Base-by-base conservation (phyloP, 2,329 filamentous ascomycete genomes). In the Chaetomiaceae sp. region DNA sequence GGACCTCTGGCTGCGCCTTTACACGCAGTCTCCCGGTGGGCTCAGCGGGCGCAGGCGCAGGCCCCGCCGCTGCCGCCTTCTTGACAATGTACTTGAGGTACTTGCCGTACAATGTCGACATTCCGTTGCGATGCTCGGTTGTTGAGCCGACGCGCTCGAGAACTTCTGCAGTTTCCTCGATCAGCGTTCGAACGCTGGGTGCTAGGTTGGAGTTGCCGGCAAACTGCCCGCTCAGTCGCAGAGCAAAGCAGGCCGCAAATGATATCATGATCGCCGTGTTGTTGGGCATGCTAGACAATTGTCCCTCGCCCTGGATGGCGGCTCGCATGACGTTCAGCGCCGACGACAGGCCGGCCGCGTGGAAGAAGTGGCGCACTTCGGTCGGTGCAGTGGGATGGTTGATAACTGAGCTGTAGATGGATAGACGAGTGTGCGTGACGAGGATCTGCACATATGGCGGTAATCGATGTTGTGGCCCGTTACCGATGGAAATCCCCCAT, bases 241-340 rank as follows among this genome's bases (percentile, higher is more conserved):
- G 66, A 0, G 83, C 82, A 55, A 85, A 86, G 59, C 82, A 86
- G 4, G 83, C 83, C 0, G 85, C 85, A 56, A 87, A 88, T 1
- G 84, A 86, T 12, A 89, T 86, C 86, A 89, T 89, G 56, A 88
- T 86, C 49, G 85, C 79, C 0, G 85, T 87, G 58, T 89, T 89
- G 65, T 89, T 89, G 0, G 85, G 85, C 85, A 89, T 89, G 0
- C 85, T 87, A 49, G 82, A 82, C 0, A 89, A 73, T 54, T 84
- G 78, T 0, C 75, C 71, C 62, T 89, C 85, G 30, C 85, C 85
- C 64, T 87, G 85, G 5, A 88, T 86, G 0, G 85, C 85, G 2
- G 82, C 83, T 19, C 85, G 79, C 73, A 89, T 79, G 4, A 89
- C 86, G 51, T 87, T 87, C n/a, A 89, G 67, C 0, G 86, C 83